Evolutionary conservation across 2,329 filamentous ascomycete genomes (phyloP).

Genomic region (Tolypocladium album): DNA sequence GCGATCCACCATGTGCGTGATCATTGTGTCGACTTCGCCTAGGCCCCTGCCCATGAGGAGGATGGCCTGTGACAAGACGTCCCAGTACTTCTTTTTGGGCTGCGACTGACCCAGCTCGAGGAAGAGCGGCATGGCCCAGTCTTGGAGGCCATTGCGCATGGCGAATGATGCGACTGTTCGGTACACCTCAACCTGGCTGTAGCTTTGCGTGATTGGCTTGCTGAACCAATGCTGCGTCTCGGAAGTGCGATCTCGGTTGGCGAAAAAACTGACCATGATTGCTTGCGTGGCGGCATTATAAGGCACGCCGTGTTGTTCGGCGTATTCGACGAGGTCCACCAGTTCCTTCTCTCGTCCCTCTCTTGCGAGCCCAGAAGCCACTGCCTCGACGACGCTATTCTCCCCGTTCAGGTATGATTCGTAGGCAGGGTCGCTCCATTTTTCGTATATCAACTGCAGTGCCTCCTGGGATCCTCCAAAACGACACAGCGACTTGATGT

Average conservation of each 20-base stretch:
- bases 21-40: conserved; percentile 39
- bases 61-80: conserved; percentile 64
- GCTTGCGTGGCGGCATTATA: conserved; percentile 37
- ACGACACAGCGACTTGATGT: conserved; percentile 32
- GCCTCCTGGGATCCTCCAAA: conserved; percentile 47
- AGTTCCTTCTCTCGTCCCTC: conserved; percentile 50
- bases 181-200: conserved; percentile 13
- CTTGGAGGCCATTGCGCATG: conserved; percentile 43
- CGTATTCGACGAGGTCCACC: conserved; percentile 39
- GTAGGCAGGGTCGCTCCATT: conserved; percentile 16
- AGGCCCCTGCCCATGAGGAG: conserved; percentile 57
- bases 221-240: conserved; percentile 59
- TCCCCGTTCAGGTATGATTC: conserved; percentile 8
- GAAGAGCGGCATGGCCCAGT: conserved; percentile 54
- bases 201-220: conserved; percentile 31
- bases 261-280: conserved; percentile 52
- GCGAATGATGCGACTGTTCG: conserved; percentile 35
- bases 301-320: conserved; percentile 34
- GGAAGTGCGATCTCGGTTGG: conserved; percentile 42
- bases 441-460: conserved; percentile 25
- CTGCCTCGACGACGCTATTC: conserved; percentile 13
- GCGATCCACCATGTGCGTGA: conserved; percentile 60
- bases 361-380: conserved; percentile 45
- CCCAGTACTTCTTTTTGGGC: conserved; percentile 50
- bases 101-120: conserved; percentile 34